Evolutionary conservation across 768 basidiomycete genomes (phyloP), one percentile per base, ranked within the genome.

Genomic region (Tricholoma matsutake): DNA sequence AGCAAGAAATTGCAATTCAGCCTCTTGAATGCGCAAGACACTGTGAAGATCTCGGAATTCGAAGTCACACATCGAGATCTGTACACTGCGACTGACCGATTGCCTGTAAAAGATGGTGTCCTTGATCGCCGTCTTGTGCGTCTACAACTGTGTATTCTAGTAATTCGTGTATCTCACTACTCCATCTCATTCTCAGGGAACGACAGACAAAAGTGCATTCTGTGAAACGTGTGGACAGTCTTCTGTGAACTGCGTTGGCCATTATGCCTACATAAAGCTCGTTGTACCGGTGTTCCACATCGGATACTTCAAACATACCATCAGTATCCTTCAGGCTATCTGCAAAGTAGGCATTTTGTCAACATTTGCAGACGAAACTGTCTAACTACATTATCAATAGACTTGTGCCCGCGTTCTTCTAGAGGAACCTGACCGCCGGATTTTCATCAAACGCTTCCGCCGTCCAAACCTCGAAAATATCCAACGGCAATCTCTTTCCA

Each of bases 251-350:
- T 99, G 97, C 71, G 96, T 97, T 22, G 97, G 97, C 1, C 97
- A 99, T 74, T 98, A 97, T 72, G 96, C 96, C 4, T 98, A 98
- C 76, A 98, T 99, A 78, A 98, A 97, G 75, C 83, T 99, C 45
- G 87, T 90, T 32, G 87, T 99, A 18, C 97, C 97, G 0, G 96
- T 98, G 18, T 99, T 98, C 73, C 97, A 99, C 72, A 94, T 98
- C 59, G 97, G 97, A 6, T 99, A 94, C 75, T 98, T 99, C 80
- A 92, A 95, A 72, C 95, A 98, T 66, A 93, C 91, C 16, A 94
- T 98, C 61, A 84, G 85, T 25, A 90, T 98, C 64, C 83, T 98
- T 1, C 97, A 98, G 71, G 91, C 91, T 66, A 95, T 98, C 65
- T 99, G 97, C 84, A 99, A 99, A 79, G 96, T 94, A 63, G 58